A percentile compares a stretch with the other conserved stretches of the same genome.
Conservation (phyloP, 495 filamentous ascomycete species). For the Ramalina intermedia region DNA sequence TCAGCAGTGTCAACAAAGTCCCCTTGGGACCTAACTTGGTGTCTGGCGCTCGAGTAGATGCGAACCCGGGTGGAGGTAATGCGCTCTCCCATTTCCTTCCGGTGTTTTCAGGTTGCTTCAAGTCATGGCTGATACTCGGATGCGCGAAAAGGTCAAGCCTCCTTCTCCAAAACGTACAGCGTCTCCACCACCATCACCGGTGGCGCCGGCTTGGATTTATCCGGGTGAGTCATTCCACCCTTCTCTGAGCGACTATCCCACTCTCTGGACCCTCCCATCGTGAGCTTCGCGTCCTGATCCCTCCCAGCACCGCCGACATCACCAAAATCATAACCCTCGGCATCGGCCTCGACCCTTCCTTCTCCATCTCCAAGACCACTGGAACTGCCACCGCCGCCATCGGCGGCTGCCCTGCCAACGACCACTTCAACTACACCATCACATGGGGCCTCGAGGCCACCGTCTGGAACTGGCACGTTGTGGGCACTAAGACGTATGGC, state of each 20-base stretch:
- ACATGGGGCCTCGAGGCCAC: slow-evolving; percentile 5
- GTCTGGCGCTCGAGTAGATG: slow-evolving; percentile 1
- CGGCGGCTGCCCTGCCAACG: slow-evolving; percentile 2
- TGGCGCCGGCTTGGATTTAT: neutral
- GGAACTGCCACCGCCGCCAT: neutral
- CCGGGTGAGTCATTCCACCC: neutral
- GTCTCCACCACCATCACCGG: neutral
- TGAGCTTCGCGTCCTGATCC: neutral
- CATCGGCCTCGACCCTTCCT: slow-evolving; percentile 1
- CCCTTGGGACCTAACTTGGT: slow-evolving; percentile 1
- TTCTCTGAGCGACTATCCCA: neutral
- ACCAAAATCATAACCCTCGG: slow-evolving; percentile 5
- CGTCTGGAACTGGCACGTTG: slow-evolving; percentile 3
- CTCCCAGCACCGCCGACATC: neutral
- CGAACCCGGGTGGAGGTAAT: slow-evolving; percentile 4
- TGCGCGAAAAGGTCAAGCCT: neutral
- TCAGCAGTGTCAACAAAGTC: neutral
- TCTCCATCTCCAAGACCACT: slow-evolving; percentile 1
- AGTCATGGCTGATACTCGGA: neutral
- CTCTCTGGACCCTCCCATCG: neutral
- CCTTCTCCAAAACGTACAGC: neutral
- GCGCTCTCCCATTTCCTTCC: neutral
- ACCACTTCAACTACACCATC: neutral
- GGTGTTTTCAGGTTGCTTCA: no score
- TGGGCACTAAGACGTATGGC: slow-evolving; percentile 1